These are phyloP conservation scores for Brassica rapa DNA, from an alignment of 345 rosid species.

Conservation along the genomic window DNA sequence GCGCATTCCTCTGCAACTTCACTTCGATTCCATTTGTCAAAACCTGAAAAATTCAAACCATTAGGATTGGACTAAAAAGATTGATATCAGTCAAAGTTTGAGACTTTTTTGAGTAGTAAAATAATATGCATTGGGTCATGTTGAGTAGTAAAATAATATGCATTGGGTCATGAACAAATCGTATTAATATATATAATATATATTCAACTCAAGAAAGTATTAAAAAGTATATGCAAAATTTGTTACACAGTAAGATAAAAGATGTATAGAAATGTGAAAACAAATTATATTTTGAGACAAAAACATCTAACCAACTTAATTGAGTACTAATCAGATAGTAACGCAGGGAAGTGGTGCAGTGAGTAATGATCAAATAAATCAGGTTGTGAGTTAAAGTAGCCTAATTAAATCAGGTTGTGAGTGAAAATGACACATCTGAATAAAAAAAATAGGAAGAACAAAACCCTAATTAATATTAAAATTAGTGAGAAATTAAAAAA, in stretches of 20 bases:
- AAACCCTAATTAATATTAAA: slow-evolving; percentile 13
- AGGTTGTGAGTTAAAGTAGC: slow-evolving; percentile 27
- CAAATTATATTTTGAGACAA: background rate
- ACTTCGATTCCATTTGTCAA: slow-evolving; percentile 98
- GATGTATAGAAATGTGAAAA: background rate
- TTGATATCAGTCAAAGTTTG: background rate
- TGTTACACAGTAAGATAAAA: background rate
- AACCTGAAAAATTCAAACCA: slow-evolving; percentile 54
- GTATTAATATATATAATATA: background rate
- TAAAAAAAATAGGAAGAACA: slow-evolving; percentile 16
- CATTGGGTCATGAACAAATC: slow-evolving; percentile 19
- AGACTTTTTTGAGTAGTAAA: slow-evolving; percentile 26
- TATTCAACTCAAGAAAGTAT: background rate
- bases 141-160: slow-evolving; percentile 12
- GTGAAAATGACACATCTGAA: slow-evolving; percentile 36
- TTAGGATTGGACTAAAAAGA: background rate
- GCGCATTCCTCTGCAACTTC: slow-evolving; percentile 96
- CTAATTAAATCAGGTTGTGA: slow-evolving; percentile 8
- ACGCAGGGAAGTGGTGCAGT: background rate
- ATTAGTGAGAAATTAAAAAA: slow-evolving; percentile 38
- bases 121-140: slow-evolving; percentile 3
- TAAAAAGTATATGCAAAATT: background rate
- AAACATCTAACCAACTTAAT: background rate
- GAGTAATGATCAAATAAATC: slow-evolving; percentile 21
- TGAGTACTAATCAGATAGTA: background rate